These are phyloP conservation scores for Eutrema yunnanense DNA, from an alignment of 345 rosid genomes.

Conservation along the genomic window DNA sequence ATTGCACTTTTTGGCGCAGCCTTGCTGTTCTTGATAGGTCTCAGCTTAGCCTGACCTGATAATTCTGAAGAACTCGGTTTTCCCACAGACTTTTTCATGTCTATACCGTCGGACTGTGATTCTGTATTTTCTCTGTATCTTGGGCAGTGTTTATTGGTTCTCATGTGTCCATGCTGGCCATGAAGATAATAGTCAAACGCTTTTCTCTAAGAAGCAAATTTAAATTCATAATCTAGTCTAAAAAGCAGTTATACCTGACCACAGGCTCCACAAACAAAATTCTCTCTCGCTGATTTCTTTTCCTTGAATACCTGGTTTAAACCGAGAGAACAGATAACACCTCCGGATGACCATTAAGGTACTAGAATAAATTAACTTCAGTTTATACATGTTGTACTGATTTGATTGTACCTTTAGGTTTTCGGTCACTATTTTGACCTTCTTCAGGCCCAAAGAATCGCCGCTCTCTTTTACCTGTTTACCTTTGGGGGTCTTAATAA, in stretches of 20 bases:
- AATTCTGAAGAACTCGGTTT: slow-evolving; percentile 51
- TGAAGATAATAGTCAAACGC: slow-evolving; percentile 18
- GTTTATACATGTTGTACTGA: neutral
- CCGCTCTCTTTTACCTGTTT: slow-evolving; percentile 49
- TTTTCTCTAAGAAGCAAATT: neutral
- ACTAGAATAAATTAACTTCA: neutral
- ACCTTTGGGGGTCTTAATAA: slow-evolving; percentile 46
- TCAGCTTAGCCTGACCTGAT: slow-evolving; percentile 49
- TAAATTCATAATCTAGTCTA: slow-evolving; percentile 11
- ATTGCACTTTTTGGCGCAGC: slow-evolving; percentile 38
- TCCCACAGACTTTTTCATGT: slow-evolving; percentile 50
- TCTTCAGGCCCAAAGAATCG: slow-evolving; percentile 35
- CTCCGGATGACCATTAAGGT: slow-evolving; percentile 4
- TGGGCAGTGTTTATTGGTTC: slow-evolving; percentile 97
- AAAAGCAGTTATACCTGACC: slow-evolving; percentile 57
- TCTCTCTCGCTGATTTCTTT: slow-evolving; percentile 96
- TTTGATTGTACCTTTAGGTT: slow-evolving; percentile 52
- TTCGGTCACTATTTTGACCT: slow-evolving; percentile 76
- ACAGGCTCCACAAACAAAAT: slow-evolving; percentile 92
- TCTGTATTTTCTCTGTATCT: slow-evolving; percentile 84
- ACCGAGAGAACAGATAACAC: neutral
- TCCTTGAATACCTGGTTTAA: slow-evolving; percentile 61
- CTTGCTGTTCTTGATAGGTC: slow-evolving; percentile 52
- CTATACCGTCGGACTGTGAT: slow-evolving; percentile 42
- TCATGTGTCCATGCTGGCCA: slow-evolving; percentile 95